phyloP scores from a whole-genome alignment of 2,329 filamentous ascomycete genomes.

The Clonostachys chloroleuca region DNA sequence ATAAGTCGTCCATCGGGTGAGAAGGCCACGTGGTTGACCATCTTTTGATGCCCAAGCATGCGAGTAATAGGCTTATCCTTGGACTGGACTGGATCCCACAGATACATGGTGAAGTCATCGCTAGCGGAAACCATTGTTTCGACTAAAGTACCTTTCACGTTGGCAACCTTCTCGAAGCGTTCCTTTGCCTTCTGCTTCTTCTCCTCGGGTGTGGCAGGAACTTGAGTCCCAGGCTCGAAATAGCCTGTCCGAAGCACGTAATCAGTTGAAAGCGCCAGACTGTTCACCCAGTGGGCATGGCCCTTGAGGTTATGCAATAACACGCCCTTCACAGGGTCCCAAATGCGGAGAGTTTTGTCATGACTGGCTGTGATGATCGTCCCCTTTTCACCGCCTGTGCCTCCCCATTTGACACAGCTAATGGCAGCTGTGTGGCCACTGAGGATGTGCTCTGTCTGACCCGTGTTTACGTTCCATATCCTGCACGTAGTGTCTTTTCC shows the following conservation, averaged over 20 bases:
- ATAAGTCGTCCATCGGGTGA: constrained; percentile 86
- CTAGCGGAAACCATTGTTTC: constrained; percentile 87
- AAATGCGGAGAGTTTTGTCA: constrained; percentile 89
- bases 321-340: constrained; percentile 76
- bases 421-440: constrained; percentile 87
- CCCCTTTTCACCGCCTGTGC: constrained; percentile 54
- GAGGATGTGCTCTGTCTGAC: constrained; percentile 75
- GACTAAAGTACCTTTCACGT: constrained; percentile 67
- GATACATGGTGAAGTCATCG: constrained; percentile 94
- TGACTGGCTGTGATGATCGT: constrained; percentile 77
- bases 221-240: constrained; percentile 68
- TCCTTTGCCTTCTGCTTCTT: constrained; percentile 72
- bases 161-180: constrained; percentile 82
- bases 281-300: constrained; percentile 95
- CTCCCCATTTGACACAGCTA: constrained; percentile 91
- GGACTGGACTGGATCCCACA: constrained; percentile 79
- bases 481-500: constrained; percentile 87
- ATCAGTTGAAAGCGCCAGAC: constrained; percentile 89
- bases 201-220: constrained; percentile 65
- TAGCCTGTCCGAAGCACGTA: constrained; percentile 82
- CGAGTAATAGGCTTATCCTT: constrained; percentile 77
- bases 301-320: constrained; percentile 73
- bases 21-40: constrained; percentile 93
- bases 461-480: constrained; percentile 79
- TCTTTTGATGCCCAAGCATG: constrained; percentile 91